A percentile compares a stretch with the other conserved stretches of the same genome.
These are phyloP conservation scores for Kwoniella shandongensis DNA, from an alignment of 768 basidiomycete species.

Conservation along the genomic window DNA sequence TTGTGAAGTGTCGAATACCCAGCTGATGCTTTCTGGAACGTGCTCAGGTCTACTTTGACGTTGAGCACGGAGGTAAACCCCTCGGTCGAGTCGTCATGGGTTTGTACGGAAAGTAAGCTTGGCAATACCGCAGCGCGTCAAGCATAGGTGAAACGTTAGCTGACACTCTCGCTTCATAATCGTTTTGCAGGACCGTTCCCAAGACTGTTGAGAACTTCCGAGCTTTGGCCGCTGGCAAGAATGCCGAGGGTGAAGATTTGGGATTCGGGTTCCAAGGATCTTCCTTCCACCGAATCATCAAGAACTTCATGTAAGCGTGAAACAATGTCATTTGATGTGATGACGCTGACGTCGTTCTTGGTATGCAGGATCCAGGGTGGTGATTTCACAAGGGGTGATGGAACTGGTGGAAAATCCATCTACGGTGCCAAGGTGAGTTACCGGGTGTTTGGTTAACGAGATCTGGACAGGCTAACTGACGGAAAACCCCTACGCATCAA, in stretches of 20 bases:
- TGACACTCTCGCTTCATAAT: no score
- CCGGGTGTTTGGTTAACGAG: neutral
- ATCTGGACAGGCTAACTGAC: constrained; percentile 4
- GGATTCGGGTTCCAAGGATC: constrained; percentile 93
- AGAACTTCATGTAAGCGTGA: constrained; percentile 71
- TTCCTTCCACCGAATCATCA: constrained; percentile 94
- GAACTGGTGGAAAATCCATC: constrained; percentile 51
- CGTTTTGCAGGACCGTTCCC: constrained; percentile 71
- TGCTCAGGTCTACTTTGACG: constrained; percentile 78
- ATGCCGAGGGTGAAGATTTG: constrained; percentile 72
- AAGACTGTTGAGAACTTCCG: constrained; percentile 97
- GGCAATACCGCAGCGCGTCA: neutral
- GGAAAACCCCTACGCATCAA: neutral
- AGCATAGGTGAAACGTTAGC: neutral
- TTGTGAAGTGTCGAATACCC: neutral
- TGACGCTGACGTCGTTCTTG: neutral
- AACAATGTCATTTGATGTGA: neutral
- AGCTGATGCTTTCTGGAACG: neutral
- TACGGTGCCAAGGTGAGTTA: constrained; percentile 53
- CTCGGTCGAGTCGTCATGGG: constrained; percentile 85
- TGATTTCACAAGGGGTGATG: constrained; percentile 69
- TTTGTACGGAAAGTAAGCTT: constrained; percentile 76
- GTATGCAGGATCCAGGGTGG: constrained; percentile 71
- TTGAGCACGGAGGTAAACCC: constrained; percentile 84
- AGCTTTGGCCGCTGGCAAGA: constrained; percentile 78